Evolutionary conservation across 2,329 filamentous ascomycete genomes (phyloP).

Genomic region (Fusarium sororula): DNA sequence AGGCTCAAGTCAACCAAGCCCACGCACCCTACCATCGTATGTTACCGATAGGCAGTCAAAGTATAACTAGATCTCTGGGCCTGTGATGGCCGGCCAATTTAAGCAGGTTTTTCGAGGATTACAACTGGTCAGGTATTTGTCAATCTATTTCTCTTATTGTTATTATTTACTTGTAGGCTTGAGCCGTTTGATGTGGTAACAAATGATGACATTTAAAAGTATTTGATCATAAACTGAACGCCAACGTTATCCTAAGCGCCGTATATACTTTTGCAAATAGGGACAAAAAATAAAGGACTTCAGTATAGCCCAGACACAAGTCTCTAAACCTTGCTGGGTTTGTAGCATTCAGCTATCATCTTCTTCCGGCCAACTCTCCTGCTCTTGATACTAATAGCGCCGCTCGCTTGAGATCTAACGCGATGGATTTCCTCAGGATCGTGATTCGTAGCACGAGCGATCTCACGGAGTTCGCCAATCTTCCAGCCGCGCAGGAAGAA

Average conservation of each 20-base stretch:
- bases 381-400: constrained; percentile 43
- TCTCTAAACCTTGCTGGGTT: constrained; percentile 40
- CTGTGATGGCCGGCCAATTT: not conserved
- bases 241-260: no score
- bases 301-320: not conserved
- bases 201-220: not conserved
- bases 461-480: constrained; percentile 47
- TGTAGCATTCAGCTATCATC: constrained; percentile 47
- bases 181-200: not conserved
- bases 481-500: constrained; percentile 51
- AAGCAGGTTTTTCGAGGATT: not conserved
- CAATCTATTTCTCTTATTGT: not conserved
- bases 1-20: not conserved
- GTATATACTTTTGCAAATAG: not conserved
- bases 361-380: constrained; percentile 44
- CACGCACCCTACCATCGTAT: not conserved
- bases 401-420: constrained; percentile 45
- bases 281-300: not conserved
- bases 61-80: not conserved
- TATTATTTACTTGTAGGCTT: not conserved
- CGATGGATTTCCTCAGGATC: constrained; percentile 43
- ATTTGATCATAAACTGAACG: not conserved
- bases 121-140: no score
- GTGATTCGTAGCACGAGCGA: constrained; percentile 45
- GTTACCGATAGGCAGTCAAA: not conserved